These are phyloP conservation scores for Fusarium musae DNA, from an alignment of 2,329 filamentous ascomycete genomes.

Conservation along the genomic window DNA sequence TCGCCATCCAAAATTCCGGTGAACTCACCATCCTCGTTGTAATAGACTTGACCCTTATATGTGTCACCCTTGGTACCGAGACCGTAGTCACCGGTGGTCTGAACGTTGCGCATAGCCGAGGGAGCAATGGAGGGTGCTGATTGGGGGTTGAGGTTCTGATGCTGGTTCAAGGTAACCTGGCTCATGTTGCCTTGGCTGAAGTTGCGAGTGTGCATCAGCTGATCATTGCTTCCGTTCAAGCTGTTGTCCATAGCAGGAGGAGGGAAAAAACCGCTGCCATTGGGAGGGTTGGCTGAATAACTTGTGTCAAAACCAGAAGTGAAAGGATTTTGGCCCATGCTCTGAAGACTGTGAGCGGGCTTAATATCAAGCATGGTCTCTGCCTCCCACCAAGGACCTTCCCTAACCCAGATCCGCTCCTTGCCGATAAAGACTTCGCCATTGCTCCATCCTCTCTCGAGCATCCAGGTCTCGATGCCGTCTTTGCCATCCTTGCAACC, in stretches of 20 bases:
- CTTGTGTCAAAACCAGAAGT: conserved; percentile 70
- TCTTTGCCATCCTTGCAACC: conserved; percentile 92
- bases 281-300: conserved; percentile 76
- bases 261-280: conserved; percentile 76
- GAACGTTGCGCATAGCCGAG: conserved; percentile 66
- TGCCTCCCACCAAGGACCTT: conserved; percentile 96
- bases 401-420: conserved; percentile 95
- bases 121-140: conserved; percentile 70
- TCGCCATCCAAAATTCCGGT: conserved; percentile 79
- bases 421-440: conserved; percentile 92
- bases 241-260: conserved; percentile 68
- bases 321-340: conserved; percentile 59
- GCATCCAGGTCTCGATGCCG: conserved; percentile 91
- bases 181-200: conserved; percentile 66
- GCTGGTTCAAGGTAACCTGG: conserved; percentile 61
- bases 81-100: conserved; percentile 82
- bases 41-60: conserved; percentile 78
- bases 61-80: conserved; percentile 87
- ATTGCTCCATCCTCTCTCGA: conserved; percentile 98
- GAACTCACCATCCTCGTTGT: conserved; percentile 76
- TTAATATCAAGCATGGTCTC: conserved; percentile 96
- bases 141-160: conserved; percentile 50
- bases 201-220: conserved; percentile 72
- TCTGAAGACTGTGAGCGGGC: conserved; percentile 62
- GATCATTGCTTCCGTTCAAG: conserved; percentile 76